These are phyloP conservation scores for Gliomastix tumulicola DNA, from an alignment of 2,329 filamentous ascomycete species.

Conservation along the genomic window DNA sequence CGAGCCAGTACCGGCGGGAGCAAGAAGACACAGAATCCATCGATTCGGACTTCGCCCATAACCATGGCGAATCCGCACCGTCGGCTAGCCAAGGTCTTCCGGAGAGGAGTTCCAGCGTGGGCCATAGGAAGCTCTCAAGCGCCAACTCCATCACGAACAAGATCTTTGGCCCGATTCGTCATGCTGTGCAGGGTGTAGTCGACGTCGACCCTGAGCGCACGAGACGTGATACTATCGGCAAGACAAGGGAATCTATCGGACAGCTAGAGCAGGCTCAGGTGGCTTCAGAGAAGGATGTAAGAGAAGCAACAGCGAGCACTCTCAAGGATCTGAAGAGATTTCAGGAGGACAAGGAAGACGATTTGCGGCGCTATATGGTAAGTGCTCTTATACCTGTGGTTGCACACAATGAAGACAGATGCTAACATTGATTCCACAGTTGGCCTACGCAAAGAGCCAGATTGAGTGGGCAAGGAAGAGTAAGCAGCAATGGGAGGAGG, in stretches of 20 bases:
- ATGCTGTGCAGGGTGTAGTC: slow-evolving; percentile 92
- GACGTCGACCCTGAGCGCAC: slow-evolving; percentile 94
- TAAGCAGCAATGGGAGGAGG: slow-evolving; percentile 88
- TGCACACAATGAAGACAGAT: no score
- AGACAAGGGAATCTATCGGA: slow-evolving; percentile 80
- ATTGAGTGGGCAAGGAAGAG: slow-evolving; percentile 90
- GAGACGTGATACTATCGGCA: slow-evolving; percentile 86
- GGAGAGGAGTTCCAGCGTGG: slow-evolving; percentile 36
- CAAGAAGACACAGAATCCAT: slow-evolving; percentile 80
- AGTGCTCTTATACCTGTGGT: no score
- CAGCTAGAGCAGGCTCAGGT: slow-evolving; percentile 87
- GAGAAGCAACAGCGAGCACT: slow-evolving; percentile 83
- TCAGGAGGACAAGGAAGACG: slow-evolving; percentile 91
- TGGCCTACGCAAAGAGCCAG: slow-evolving; percentile 87
- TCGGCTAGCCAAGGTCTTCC: slow-evolving; percentile 69
- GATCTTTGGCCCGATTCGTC: slow-evolving; percentile 90
- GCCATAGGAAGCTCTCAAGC: slow-evolving; percentile 74
- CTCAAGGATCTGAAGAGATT: slow-evolving; percentile 87
- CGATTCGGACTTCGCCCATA: slow-evolving; percentile 92
- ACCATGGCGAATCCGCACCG: slow-evolving; percentile 70
- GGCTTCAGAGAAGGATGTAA: slow-evolving; percentile 85
- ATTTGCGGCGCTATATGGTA: slow-evolving; percentile 93
- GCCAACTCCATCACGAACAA: slow-evolving; percentile 89
- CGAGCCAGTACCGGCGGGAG: slow-evolving; percentile 44
- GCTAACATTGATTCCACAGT: no score